phyloP scores from a whole-genome alignment of 106 monocot genomes.

The Alisma plantagoaquatica region DNA sequence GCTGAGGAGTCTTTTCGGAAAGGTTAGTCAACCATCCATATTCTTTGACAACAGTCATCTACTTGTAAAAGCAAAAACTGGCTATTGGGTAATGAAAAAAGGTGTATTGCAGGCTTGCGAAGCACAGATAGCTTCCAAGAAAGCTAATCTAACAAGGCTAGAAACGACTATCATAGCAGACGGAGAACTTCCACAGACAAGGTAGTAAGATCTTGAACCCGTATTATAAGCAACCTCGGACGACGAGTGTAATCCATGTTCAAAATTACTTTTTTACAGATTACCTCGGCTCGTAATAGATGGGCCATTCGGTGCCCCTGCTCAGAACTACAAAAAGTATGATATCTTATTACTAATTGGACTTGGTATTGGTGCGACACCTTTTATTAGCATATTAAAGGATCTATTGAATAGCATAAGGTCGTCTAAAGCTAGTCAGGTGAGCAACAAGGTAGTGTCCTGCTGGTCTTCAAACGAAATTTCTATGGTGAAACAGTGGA shows the following conservation, averaged over 20 bases:
- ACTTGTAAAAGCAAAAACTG: no score
- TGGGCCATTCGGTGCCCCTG: conserved; percentile 95
- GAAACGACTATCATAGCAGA: conserved; percentile 90
- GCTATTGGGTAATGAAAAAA: no score
- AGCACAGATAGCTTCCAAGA: conserved; percentile 46
- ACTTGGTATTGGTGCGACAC: conserved; percentile 94
- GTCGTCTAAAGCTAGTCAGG: conserved; percentile 30
- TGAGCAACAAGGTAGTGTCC: conserved; percentile 4
- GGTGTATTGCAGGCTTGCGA: conserved; percentile 58
- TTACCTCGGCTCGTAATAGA: conserved; percentile 80
- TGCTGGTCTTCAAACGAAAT: no score
- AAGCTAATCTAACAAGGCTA: conserved; percentile 61
- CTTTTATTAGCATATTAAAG: conserved; percentile 92
- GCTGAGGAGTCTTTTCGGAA: conserved; percentile 72
- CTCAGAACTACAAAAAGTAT: conserved; percentile 95
- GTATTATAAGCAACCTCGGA: no score
- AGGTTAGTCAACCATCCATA: conserved; percentile 40
- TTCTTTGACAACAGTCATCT: no score
- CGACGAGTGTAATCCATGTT: no score
- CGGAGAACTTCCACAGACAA: conserved; percentile 35
- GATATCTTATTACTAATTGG: conserved; percentile 88
- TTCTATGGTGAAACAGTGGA: no score
- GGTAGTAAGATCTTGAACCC: conserved; percentile 16
- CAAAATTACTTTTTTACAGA: conserved; percentile 21
- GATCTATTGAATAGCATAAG: conserved; percentile 81